Conservation (phyloP, 2,329 filamentous ascomycete species). For the Arthrobotrys sphaeroides region DNA sequence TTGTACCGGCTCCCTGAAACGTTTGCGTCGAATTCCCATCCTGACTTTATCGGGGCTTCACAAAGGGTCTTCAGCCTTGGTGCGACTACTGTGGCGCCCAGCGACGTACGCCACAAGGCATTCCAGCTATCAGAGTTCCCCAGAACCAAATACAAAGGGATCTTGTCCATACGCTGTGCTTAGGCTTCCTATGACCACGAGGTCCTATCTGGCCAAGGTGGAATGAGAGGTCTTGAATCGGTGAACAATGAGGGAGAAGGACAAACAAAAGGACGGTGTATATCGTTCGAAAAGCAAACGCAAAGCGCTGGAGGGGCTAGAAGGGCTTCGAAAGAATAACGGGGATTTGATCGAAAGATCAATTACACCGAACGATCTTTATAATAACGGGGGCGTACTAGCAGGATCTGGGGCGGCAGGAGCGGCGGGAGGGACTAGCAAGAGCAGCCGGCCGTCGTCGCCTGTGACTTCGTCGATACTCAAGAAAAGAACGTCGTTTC, state of each 20-base stretch:
- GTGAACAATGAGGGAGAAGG: slow-evolving; percentile 52
- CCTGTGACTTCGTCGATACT: slow-evolving; percentile 46
- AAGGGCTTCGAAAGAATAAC: slow-evolving; percentile 45
- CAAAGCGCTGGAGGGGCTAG: slow-evolving; percentile 46
- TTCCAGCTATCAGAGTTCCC: neutral
- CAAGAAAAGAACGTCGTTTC: slow-evolving; percentile 52
- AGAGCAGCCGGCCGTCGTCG: slow-evolving; percentile 48
- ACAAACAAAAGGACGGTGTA: slow-evolving; percentile 51
- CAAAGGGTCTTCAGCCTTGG: neutral
- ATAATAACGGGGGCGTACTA: slow-evolving; percentile 44
- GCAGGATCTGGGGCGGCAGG: slow-evolving; percentile 41
- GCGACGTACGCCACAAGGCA: neutral
- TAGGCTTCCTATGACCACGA: slow-evolving; percentile 14
- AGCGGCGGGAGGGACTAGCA: slow-evolving; percentile 23
- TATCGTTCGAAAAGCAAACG: slow-evolving; percentile 52
- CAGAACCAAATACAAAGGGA: neutral
- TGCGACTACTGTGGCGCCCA: slow-evolving; percentile 10
- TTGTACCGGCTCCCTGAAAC: slow-evolving; percentile 17
- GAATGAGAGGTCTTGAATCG: slow-evolving; percentile 44
- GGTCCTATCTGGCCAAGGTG: slow-evolving; percentile 29
- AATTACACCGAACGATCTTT: slow-evolving; percentile 52
- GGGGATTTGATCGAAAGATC: slow-evolving; percentile 48
- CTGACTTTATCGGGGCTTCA: neutral
- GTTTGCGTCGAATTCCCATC: slow-evolving; percentile 19
- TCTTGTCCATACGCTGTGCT: neutral